Percentiles rank a stretch among this genome's conserved stretches.
Evolutionary conservation across 257 asterid genomes (phyloP).

Genomic region (Plantago major): DNA sequence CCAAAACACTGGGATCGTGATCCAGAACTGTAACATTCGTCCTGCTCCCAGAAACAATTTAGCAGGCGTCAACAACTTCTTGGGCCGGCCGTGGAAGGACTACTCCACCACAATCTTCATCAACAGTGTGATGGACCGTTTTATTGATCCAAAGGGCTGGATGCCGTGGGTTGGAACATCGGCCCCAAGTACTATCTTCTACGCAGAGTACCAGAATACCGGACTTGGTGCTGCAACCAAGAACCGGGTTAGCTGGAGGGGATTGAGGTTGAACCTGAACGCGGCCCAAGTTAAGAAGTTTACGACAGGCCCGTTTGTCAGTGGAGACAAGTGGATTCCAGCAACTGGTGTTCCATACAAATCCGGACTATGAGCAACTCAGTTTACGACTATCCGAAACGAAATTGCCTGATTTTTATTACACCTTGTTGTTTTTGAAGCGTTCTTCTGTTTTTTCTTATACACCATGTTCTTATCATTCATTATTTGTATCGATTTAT

Average conservation of each 20-base stretch:
- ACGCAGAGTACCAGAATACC: slow-evolving; percentile 24
- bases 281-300: slow-evolving; percentile 16
- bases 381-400: no score
- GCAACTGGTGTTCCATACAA: slow-evolving; percentile 19
- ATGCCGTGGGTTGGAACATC: slow-evolving; percentile 23
- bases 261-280: slow-evolving; percentile 21
- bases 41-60: slow-evolving; percentile 13
- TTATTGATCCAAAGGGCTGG: slow-evolving; percentile 38
- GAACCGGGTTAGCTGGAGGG: slow-evolving; percentile 29
- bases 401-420: no score
- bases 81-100: slow-evolving; percentile 42
- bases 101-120: slow-evolving; percentile 26
- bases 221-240: slow-evolving; percentile 27
- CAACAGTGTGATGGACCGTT: slow-evolving; percentile 12
- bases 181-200: slow-evolving; percentile 30
- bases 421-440: no score
- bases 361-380: slow-evolving; percentile 1
- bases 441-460: no score
- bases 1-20: slow-evolving; percentile 34
- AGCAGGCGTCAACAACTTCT: slow-evolving; percentile 15
- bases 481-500: no score
- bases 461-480: no score
- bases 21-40: slow-evolving; percentile 28
- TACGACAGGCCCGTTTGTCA: slow-evolving; percentile 22
- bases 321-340: slow-evolving; percentile 32